These are phyloP conservation scores for Testicularia cyperi DNA, from an alignment of 1,284 basidiomycete species.

Conservation along the genomic window DNA sequence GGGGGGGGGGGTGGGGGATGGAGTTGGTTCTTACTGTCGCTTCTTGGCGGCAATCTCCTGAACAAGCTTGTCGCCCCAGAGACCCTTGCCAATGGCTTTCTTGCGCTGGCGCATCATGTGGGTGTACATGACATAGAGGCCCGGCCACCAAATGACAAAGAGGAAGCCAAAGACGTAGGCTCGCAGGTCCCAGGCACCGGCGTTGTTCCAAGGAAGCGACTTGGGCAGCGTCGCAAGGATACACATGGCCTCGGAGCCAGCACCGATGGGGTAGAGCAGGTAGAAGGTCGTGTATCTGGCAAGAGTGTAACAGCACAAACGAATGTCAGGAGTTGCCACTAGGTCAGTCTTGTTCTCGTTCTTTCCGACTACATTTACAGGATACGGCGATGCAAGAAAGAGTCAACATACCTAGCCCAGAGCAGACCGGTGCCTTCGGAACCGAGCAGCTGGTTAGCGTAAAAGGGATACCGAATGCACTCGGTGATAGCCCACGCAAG, in stretches of 20 bases:
- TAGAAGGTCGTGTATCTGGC: constrained; percentile 90
- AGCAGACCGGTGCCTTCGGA: constrained; percentile 41
- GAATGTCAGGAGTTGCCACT: too few species aligned
- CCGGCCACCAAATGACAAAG: constrained; percentile 87
- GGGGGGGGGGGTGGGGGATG: too few species aligned
- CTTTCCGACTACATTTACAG: too few species aligned
- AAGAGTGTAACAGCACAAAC: too few species aligned
- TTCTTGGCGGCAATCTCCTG: constrained; percentile 50
- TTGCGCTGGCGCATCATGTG: constrained; percentile 83
- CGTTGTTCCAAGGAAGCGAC: constrained; percentile 30
- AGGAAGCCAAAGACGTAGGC: constrained; percentile 65
- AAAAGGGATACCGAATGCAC: constrained; percentile 87
- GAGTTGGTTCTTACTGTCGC: too few species aligned
- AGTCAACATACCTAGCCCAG: constrained; percentile 62
- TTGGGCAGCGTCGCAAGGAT: constrained; percentile 75
- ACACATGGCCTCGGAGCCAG: constrained; percentile 83
- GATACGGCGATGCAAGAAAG: too few species aligned
- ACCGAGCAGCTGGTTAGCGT: constrained; percentile 69
- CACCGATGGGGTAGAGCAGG: constrained; percentile 87
- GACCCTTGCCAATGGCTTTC: constrained; percentile 69
- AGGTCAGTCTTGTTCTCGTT: too few species aligned
- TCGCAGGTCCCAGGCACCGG: constrained; percentile 28
- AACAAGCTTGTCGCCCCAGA: constrained; percentile 47
- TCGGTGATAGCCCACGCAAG: constrained; percentile 92
- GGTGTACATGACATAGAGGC: constrained; percentile 82